Evolutionary conservation across 140 eudicot genomes (phyloP).

Genomic region (Ambrosia hybrid): DNA sequence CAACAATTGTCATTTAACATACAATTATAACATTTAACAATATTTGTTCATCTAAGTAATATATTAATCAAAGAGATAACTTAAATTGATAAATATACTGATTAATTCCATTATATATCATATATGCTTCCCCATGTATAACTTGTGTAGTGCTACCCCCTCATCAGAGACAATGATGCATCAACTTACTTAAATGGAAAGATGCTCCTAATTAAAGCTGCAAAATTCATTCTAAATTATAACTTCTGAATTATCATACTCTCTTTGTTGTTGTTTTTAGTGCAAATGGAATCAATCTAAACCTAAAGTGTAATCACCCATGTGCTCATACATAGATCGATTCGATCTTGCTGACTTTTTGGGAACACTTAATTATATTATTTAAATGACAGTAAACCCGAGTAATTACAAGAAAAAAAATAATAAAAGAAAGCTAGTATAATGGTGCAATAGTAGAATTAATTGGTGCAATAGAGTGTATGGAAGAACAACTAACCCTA

Average conservation of each 20-base stretch:
- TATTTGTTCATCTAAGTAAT: no score
- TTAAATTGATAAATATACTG: no score
- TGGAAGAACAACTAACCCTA: not conserved
- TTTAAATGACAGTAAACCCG: not conserved
- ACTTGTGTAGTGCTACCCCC: conserved; percentile 29
- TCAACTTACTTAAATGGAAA: not conserved
- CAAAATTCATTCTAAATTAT: conserved; percentile 22
- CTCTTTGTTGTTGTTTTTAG: conserved; percentile 14
- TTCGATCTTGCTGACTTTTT: conserved; percentile 16
- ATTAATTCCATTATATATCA: no score
- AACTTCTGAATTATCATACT: conserved; percentile 24
- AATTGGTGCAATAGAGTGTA: not conserved
- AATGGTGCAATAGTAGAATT: not conserved
- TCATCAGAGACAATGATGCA: conserved; percentile 36
- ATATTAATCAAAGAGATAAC: no score
- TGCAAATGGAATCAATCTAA: conserved; percentile 32
- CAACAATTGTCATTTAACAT: no score
- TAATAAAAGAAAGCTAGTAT: not conserved
- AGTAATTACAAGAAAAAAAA: not conserved
- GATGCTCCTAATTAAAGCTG: conserved; percentile 33
- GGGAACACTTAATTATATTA: conserved; percentile 22
- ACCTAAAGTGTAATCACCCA: conserved; percentile 33
- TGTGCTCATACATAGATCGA: conserved; percentile 21
- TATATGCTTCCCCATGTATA: no score
- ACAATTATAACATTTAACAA: no score